These are phyloP conservation scores for Neckera pumila DNA, from an alignment of 225 moss, liverwort and hornwort genomes.

Conservation along the genomic window DNA sequence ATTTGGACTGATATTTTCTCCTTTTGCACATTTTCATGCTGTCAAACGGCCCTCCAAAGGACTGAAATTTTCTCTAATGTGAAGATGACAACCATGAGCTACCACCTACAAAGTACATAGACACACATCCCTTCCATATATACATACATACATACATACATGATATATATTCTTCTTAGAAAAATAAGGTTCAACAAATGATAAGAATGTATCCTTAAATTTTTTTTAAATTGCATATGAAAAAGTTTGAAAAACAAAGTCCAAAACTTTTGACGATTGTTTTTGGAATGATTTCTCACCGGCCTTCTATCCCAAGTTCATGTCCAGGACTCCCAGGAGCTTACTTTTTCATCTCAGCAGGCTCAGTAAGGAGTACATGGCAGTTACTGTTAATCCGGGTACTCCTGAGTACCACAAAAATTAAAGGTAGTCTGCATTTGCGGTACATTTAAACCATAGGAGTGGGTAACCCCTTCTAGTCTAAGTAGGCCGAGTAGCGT, in stretches of 20 bases:
- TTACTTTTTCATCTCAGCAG: neutral
- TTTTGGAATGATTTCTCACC: neutral
- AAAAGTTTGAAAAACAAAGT: neutral
- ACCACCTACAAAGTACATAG: neutral
- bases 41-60: no score
- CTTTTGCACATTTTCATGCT: no score
- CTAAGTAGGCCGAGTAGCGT: neutral
- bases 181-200: neutral
- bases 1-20: no score
- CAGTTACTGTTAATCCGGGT: neutral
- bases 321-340: neutral
- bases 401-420: neutral
- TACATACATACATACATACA: no score
- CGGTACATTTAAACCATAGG: neutral
- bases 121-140: neutral
- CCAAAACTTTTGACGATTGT: neutral
- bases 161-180: neutral
- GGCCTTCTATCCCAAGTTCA: no score
- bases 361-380: neutral
- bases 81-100: no score
- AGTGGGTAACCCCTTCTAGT: slow-evolving; percentile 19
- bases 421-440: neutral
- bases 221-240: neutral
- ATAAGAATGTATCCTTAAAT: neutral
- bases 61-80: no score